Base-by-base conservation (phyloP, 805 yeast genomes). In the Pichia eremophila region DNA sequence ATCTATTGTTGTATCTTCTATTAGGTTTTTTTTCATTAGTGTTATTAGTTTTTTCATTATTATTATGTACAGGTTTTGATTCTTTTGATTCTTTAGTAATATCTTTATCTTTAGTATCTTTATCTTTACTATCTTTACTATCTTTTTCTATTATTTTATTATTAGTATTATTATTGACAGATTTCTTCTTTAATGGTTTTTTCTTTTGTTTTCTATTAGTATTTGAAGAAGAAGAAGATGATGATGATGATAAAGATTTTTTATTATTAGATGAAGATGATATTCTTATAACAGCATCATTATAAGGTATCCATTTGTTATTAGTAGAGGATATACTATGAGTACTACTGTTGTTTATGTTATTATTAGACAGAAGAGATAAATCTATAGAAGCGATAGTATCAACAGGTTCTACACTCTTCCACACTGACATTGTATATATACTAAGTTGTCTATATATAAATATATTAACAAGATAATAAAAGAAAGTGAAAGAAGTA, bases 261-360 rank as follows among this genome's bases (percentile, higher is more conserved):
- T 19, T 19, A 19, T 19, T 19, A 14, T 2, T 7, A 31, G 27
- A 19, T 19, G 29, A 27, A 41, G 51, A 52, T 2, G 63, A 47
- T 19, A 73, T 68, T 39, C 75, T 67, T 28, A 73, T 73, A 43
- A 75, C 76, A 18, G 65, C 59, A 39, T 77, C 85, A 55, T 78
- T 73, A 61, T 75, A 78, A n/a, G 87, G 87, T 38, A 81, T 75
- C 86, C 87, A 81, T 61, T 83, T 84, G 57, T 78, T 83, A 57
- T 76, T 79, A 14, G 44, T 44, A 32, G 32, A 11, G 6, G 41
- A 5, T 17, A 34, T 35, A 32, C 22, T 46, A 5, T 18, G 14
- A 12, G 34, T 45, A 27, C 43, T 40, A 22, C 31, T 28, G 14
- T 39, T 41, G n/a, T 38, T 45, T n/a, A 57, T 39, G 12, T 29